Conservation (phyloP, 371 early-diverging fungal species). For the Actinomucor elegans region DNA sequence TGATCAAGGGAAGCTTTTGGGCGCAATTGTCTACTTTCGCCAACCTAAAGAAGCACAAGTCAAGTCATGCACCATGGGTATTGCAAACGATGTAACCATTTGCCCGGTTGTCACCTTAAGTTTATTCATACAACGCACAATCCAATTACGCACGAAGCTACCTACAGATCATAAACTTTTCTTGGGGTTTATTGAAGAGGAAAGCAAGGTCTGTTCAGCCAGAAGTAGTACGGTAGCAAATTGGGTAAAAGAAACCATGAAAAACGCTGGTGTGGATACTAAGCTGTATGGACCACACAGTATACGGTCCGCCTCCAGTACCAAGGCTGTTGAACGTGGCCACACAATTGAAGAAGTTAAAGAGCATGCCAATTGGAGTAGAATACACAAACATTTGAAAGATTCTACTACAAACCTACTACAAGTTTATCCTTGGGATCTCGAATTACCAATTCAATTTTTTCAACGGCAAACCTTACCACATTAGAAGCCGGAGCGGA, state of each 20-base stretch:
- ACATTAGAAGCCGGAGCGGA: slow-evolving; percentile 3
- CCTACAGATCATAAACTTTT: slow-evolving; percentile 4
- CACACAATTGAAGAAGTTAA: not conserved
- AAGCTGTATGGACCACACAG: not conserved
- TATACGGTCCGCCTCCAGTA: slow-evolving; percentile 2
- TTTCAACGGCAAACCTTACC: slow-evolving; percentile 8
- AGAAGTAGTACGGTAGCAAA: slow-evolving; percentile 1
- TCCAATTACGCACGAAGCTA: not conserved
- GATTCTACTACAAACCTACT: slow-evolving; percentile 6
- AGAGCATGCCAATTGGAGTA: slow-evolving; percentile 13
- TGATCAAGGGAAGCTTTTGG: not conserved
- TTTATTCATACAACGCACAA: not conserved
- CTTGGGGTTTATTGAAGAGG: not conserved
- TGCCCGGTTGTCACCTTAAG: not conserved
- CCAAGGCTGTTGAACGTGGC: slow-evolving; percentile 7
- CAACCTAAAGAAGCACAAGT: slow-evolving; percentile 2
- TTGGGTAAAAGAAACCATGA: slow-evolving; percentile 1
- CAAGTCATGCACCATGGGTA: not conserved
- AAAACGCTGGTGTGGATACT: slow-evolving; percentile 9
- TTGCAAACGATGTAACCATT: not conserved
- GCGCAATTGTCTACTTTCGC: not conserved
- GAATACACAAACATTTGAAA: slow-evolving; percentile 8
- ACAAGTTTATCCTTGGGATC: not conserved
- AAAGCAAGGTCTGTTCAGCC: not conserved
- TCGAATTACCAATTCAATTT: slow-evolving; percentile 1